Evolutionary conservation across 2,329 filamentous ascomycete genomes (phyloP), one percentile per base, ranked within the genome.

Genomic region (Aspergillus sp.): DNA sequence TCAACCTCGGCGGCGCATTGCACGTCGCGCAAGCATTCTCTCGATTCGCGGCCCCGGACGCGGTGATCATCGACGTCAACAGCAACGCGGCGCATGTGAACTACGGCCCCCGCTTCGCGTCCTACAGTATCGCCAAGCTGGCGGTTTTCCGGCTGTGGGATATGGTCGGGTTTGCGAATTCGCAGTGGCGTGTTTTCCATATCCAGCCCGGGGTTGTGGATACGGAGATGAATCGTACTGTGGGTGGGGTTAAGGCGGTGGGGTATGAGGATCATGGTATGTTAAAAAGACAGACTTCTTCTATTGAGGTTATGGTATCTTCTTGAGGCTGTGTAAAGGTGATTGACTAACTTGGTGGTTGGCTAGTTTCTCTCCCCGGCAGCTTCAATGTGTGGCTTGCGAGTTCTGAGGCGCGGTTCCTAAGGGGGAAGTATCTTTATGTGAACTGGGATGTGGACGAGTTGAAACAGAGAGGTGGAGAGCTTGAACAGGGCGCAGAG

Each of bases 401-500:
- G 30, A 48, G 50, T n/a, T n/a, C 42, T 7, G 50, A 57, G 27
- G 56, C 56, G n/a, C 19, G 13, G 17, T 57, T 57, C 15, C n/a
- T 57, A 34, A 49, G 50, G 34, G 50, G 56, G 2, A 53, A 54
- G 44, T 57, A 49, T 17, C 9, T 57, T 17, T 53, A 19, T 15
- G 22, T 34, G 13, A 53, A 54, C 30, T 57, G 56, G 56, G 56
- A 57, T 49, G 50, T 54, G 19, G 46, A 42, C 2, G 56, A 57
- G 24, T 19, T 57, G n/a, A 37, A 42, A 37, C 19, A 13, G 27
- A 22, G 34, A 6, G 13, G n/a, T 12, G 34, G 30, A 8, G 48
- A 57, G n/a, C 51, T 57, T 48, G 40, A 33, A 19, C 4, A 4
- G 8, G 9, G 27, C 3, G 13, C n/a, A 1, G 24, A 44, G 12